A percentile compares a stretch with the other conserved stretches of the same genome.
Evolutionary conservation across 768 basidiomycete species (phyloP).

Genomic region (Austroboletus eburneus): DNA sequence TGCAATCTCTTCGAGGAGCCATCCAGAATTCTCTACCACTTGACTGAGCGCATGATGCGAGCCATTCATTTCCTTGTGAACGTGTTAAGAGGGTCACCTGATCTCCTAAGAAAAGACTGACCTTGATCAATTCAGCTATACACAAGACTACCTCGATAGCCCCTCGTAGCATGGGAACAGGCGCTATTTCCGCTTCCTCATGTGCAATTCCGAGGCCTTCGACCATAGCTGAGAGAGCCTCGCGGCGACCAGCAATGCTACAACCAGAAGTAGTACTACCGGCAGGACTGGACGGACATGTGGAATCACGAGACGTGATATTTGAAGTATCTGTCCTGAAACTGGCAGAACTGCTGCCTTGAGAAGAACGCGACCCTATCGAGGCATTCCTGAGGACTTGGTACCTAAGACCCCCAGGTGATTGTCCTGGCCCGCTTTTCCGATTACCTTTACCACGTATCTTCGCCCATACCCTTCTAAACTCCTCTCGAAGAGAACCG

Average conservation of each 20-base stretch:
- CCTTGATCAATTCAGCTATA: conserved; percentile 8
- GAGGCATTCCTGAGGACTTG: not conserved
- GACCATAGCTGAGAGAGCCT: conserved; percentile 1
- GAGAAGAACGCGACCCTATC: not conserved
- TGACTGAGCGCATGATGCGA: conserved; percentile 11
- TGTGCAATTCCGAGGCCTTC: conserved; percentile 3
- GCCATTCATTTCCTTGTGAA: conserved; percentile 9
- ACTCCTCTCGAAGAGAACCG: conserved; percentile 3
- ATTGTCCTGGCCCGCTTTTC: not conserved
- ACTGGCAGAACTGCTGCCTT: not conserved
- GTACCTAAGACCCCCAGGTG: no score
- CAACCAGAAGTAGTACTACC: conserved; percentile 4
- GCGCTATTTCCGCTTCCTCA: conserved; percentile 5
- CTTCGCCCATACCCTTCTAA: conserved; percentile 6
- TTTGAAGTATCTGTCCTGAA: not conserved
- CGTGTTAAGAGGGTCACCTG: not conserved
- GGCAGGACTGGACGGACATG: not conserved
- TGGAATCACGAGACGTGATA: not conserved
- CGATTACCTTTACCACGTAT: not conserved
- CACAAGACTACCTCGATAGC: conserved; percentile 8
- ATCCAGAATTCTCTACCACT: conserved; percentile 13
- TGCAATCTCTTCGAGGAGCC: conserved; percentile 10
- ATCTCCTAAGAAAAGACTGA: not conserved
- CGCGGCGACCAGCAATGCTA: not conserved
- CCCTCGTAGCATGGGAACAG: conserved; percentile 4